These are phyloP conservation scores for Boletus fagicola DNA, from an alignment of 768 basidiomycete genomes.

Conservation along the genomic window DNA sequence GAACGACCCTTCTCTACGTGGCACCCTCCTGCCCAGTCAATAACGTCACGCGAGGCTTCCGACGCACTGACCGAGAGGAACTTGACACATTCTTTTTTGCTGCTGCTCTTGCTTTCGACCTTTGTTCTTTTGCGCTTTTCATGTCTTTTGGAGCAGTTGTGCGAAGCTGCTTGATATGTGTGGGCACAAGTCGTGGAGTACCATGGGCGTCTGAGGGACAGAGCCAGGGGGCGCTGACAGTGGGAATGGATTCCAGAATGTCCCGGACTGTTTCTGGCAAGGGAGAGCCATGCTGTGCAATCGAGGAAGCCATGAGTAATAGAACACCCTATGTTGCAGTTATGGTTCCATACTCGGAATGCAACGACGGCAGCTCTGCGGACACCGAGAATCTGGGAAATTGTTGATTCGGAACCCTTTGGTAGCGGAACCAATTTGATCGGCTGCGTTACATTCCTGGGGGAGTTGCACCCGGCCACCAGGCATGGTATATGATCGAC, in stretches of 20 bases:
- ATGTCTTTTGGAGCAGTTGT: slow-evolving; percentile 81
- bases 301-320: slow-evolving; percentile 1
- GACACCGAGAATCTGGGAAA: slow-evolving; percentile 65
- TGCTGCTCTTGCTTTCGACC: slow-evolving; percentile 47
- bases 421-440: slow-evolving; percentile 66
- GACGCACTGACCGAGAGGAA: slow-evolving; percentile 13
- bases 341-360: slow-evolving; percentile 52
- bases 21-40: slow-evolving; percentile 9
- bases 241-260: slow-evolving; percentile 50
- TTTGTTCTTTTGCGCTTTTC: slow-evolving; percentile 60
- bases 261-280: slow-evolving; percentile 34
- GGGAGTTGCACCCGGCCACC: slow-evolving; percentile 72
- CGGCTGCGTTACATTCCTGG: slow-evolving; percentile 24
- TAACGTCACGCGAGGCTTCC: slow-evolving; percentile 24
- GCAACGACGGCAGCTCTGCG: slow-evolving; percentile 65
- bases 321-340: not conserved
- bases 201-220: slow-evolving; percentile 23
- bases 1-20: not conserved
- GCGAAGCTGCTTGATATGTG: slow-evolving; percentile 77
- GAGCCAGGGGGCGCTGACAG: slow-evolving; percentile 67
- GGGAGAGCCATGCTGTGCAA: slow-evolving; percentile 42
- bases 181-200: slow-evolving; percentile 49
- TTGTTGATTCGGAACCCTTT: slow-evolving; percentile 56
- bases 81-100: slow-evolving; percentile 38
- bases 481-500: slow-evolving; percentile 75